Base-by-base conservation (phyloP, 129 eudicot genomes). In the Chrysanthemum seticuspe region DNA sequence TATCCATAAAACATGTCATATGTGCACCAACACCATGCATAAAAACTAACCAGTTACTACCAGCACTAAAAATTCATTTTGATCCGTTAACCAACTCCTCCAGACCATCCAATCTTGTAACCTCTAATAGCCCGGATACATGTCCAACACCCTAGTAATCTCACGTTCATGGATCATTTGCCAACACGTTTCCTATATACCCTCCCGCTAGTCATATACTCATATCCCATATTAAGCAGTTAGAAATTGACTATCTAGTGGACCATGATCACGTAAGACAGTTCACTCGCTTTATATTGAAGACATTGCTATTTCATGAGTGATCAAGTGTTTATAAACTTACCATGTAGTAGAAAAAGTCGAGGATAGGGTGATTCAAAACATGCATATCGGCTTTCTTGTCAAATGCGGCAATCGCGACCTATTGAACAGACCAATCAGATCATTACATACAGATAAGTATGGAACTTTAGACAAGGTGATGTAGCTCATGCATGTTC, bases 331-430 rank as follows among this genome's bases (percentile, higher is more conserved):
- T 65, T 48, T 13, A 65, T 45, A 51, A 18, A 70, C 77, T 72
- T 83, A 87, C 98, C 89, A 76, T 77, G 79, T 93, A 93, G 72
- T 87, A 93, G 34, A 83, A 52, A 50, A 93, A 79, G 80, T 85
- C 83, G 14, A 87, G 83, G 29, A 89, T 72, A 4, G 98, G 98
- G 81, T 93, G 97, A 71, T 81, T 85, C 68, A 89, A 12, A 19
- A 89, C 96, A 75, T 93, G 88, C n/a, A 93, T 81, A 65, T 84
- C 87, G 70, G 88, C 90, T 54, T 89, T 81, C 71, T 77, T 63
- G 77, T 89, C 82, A 68, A 93, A 93, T 31, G 95, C 95, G n/a
- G 96, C 84, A 4, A 87, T 19, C 6, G 74, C 82, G 18, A 78
- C 85, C 98, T 90, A 36, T 52, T 59, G 71, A 51, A 78, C 3